phyloP scores from a whole-genome alignment of 331 rosid species.

The Rhamnella rubrinervis region DNA sequence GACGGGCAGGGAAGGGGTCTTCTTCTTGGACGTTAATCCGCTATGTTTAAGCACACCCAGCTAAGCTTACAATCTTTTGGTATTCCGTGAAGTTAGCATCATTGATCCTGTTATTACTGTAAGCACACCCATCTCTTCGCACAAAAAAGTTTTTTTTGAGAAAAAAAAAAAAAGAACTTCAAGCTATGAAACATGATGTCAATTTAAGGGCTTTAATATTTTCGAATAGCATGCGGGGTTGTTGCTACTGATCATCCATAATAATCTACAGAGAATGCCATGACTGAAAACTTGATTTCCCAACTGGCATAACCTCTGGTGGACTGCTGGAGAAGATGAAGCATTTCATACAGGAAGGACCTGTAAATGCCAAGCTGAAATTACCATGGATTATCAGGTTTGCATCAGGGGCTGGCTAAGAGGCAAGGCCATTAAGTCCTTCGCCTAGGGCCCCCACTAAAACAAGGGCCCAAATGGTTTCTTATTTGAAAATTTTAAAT shows the following conservation, averaged over 20 bases:
- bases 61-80: constrained; percentile 48
- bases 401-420: no score
- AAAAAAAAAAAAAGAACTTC: no score
- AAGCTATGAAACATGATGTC: background rate
- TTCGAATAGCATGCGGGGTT: background rate
- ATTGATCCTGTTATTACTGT: constrained; percentile 79
- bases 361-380: background rate
- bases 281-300: constrained; percentile 7
- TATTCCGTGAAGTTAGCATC: constrained; percentile 56
- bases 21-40: constrained; percentile 84
- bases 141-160: background rate
- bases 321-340: background rate
- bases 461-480: no score
- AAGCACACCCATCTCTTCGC: constrained; percentile 18
- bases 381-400: no score
- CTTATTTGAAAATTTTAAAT: no score
- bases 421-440: no score
- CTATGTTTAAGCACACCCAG: constrained; percentile 74
- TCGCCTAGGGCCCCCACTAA: no score
- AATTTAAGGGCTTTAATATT: background rate
- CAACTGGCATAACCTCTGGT: constrained; percentile 10
- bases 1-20: constrained; percentile 47
- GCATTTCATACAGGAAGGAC: constrained; percentile 2
- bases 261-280: background rate
- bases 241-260: background rate